Base-by-base conservation (phyloP, 352 stramenopile genomes). In the Phytopythium sindhum region DNA sequence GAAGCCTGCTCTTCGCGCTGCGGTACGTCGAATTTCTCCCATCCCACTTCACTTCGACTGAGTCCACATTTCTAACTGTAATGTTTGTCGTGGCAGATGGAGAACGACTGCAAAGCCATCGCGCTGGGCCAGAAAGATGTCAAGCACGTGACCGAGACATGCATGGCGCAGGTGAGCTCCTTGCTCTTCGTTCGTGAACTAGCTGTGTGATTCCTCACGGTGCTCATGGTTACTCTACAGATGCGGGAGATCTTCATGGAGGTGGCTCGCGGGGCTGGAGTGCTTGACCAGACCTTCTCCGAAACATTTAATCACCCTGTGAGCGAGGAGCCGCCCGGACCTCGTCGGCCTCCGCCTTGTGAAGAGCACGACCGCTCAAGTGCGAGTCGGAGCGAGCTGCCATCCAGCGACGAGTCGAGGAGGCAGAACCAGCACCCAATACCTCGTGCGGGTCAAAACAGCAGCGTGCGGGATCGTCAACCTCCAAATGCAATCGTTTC, bases 1-100 rank as follows among this genome's bases (percentile, higher is more conserved):
- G 48, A 98, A 98, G 77, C 97, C 97, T 10, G 88, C 96, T 63
- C 78, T 99, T 37, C 86, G 97, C 48, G 84, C 91, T 53, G 79
- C 86, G 57, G 88, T 96, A 74, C 41, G 73, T 77, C 0, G 10
- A 4, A 5, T 15, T 19, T n/a, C 19, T 57, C n/a, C 28, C 17
- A 24, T 42, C 2, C 21, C 44, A 15, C 23, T 29, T 60, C 19
- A 24, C 2, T 1, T 48, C 28, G 28, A 31, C 9, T 39, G 63
- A 47, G 15, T 39, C 42, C 53, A 24, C 9, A n/a, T 0, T 9
- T 33, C 39, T 21, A 60, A 60, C 35, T 58, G 51, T 10, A 12
- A 2, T 23, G 29, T 15, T 33, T 33, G 33, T 29, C 61, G 23
- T 23, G 51, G 21, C 63, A 96, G 78, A 97, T 98, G 88, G 97